phyloP scores from a whole-genome alignment of 129 eudicot genomes.

The Silybum marianum region DNA sequence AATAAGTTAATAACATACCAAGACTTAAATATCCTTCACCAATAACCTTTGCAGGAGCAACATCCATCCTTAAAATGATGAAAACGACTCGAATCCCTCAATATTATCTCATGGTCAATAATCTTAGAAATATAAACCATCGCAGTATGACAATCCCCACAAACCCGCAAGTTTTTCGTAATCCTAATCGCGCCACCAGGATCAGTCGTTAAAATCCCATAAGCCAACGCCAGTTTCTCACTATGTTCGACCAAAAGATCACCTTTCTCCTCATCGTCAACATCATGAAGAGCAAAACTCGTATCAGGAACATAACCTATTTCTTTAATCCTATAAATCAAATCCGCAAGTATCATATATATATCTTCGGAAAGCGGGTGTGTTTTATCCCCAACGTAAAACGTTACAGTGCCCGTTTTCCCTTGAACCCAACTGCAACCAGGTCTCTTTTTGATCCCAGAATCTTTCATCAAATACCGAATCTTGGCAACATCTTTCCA shows the following conservation, averaged over 20 bases:
- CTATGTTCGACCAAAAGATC: slow-evolving; percentile 73
- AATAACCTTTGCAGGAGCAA: slow-evolving; percentile 86
- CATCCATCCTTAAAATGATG: slow-evolving; percentile 86
- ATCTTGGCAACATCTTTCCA: slow-evolving; percentile 84
- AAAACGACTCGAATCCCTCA: slow-evolving; percentile 87
- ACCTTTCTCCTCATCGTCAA: slow-evolving; percentile 87
- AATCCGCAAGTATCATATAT: slow-evolving; percentile 52
- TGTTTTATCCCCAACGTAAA: slow-evolving; percentile 76
- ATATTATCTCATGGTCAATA: slow-evolving; percentile 64
- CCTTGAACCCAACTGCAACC: slow-evolving; percentile 98
- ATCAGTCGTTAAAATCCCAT: slow-evolving; percentile 62
- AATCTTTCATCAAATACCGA: slow-evolving; percentile 62
- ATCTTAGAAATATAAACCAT: slow-evolving; percentile 62
- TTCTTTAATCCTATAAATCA: slow-evolving; percentile 56
- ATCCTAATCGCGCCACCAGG: slow-evolving; percentile 75
- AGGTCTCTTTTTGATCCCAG: slow-evolving; percentile 76
- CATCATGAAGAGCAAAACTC: slow-evolving; percentile 85
- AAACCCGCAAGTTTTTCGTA: slow-evolving; percentile 81
- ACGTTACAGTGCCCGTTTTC: slow-evolving; percentile 57
- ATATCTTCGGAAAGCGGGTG: slow-evolving; percentile 65
- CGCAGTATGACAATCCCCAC: slow-evolving; percentile 89
- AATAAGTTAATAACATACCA: background rate
- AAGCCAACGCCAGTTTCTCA: slow-evolving; percentile 85
- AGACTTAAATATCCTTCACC: slow-evolving; percentile 48
- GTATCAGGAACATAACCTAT: slow-evolving; percentile 87